Percentiles rank a stretch among this genome's conserved stretches.
Conservation (phyloP, 192 early-diverging fungal genomes). For the Coemansia sp. region DNA sequence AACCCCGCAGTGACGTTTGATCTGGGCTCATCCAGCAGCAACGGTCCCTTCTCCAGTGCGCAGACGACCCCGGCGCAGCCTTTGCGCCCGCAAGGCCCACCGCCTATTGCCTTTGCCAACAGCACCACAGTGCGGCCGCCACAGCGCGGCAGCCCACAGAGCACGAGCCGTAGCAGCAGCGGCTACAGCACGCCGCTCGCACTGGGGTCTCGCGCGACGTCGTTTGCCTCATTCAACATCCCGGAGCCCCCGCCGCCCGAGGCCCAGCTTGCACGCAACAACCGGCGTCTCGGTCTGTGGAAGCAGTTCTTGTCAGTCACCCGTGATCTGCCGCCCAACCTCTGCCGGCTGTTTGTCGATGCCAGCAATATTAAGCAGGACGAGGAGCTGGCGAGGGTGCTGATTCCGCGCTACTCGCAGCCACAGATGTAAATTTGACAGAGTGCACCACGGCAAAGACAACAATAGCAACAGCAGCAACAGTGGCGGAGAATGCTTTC, state of each 20-base stretch:
- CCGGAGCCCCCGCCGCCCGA: slow-evolving; percentile 46
- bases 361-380: slow-evolving; percentile 43
- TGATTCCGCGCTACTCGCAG: slow-evolving; percentile 11
- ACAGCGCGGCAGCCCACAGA: neutral
- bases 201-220: neutral
- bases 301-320: slow-evolving; percentile 24
- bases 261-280: slow-evolving; percentile 37
- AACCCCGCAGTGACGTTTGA: slow-evolving; percentile 4
- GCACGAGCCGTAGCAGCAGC: slow-evolving; percentile 1
- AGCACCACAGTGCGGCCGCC: neutral
- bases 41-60: too few relatives aligned
- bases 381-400: slow-evolving; percentile 9
- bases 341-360: slow-evolving; percentile 49
- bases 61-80: neutral
- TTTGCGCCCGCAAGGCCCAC: neutral
- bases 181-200: slow-evolving; percentile 3
- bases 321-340: slow-evolving; percentile 16
- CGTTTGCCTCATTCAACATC: slow-evolving; percentile 28
- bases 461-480: too few relatives aligned
- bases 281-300: slow-evolving; percentile 37
- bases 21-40: neutral
- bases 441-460: too few relatives aligned
- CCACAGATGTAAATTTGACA: slow-evolving; percentile 6
- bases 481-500: too few relatives aligned
- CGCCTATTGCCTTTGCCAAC: too few relatives aligned